Evolutionary conservation across 2,329 filamentous ascomycete genomes (phyloP).

Genomic region (Alternaria tenuissima): DNA sequence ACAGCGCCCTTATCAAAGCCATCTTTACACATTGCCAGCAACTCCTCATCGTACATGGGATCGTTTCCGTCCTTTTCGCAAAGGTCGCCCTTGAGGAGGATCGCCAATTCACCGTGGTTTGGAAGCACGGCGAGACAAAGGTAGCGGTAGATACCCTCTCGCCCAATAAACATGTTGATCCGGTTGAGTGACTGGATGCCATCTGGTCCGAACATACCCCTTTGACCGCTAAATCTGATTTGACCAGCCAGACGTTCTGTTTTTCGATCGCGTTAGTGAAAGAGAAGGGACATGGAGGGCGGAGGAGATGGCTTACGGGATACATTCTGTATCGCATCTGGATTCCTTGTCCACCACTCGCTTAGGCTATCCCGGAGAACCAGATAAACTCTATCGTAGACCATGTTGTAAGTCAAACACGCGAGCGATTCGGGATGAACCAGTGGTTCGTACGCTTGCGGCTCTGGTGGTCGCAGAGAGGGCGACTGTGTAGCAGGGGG

Average conservation of each 20-base stretch:
- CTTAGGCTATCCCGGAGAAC: conserved; percentile 4
- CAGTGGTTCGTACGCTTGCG: neutral
- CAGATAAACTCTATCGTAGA: conserved; percentile 4
- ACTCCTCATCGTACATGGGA: conserved; percentile 3
- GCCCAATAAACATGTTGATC: conserved; percentile 14
- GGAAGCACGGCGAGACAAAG: conserved; percentile 11
- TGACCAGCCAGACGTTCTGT: neutral
- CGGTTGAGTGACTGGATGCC: conserved; percentile 8
- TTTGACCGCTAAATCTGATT: neutral
- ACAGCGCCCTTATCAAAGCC: conserved; percentile 11
- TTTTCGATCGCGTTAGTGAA: neutral
- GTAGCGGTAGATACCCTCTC: conserved; percentile 12
- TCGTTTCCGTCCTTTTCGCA: conserved; percentile 8
- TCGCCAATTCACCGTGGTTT: neutral
- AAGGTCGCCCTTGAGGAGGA: conserved; percentile 9
- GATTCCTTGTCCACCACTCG: neutral
- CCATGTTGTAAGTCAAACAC: conserved; percentile 5
- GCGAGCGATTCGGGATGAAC: neutral
- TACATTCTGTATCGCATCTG: neutral
- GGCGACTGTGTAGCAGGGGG: neutral
- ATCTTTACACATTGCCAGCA: conserved; percentile 7
- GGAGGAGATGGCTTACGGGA: neutral
- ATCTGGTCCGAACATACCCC: conserved; percentile 13
- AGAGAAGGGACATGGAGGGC: neutral
- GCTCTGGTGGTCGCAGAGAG: neutral